Evolutionary conservation across 176 grass and related monocot genomes (phyloP).

Genomic region (Zizania latifolia): DNA sequence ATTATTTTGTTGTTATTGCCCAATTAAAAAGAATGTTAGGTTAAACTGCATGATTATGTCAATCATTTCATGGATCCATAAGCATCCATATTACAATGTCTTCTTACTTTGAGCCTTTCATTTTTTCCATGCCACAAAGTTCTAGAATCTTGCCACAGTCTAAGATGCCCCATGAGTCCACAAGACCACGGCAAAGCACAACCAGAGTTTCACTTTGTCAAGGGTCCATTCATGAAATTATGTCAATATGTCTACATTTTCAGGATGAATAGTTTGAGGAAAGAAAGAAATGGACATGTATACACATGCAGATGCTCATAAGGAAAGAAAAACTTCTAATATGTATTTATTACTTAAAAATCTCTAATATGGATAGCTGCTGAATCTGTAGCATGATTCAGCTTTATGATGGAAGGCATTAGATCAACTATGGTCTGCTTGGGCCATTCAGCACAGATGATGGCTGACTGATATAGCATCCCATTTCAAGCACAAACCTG

Average conservation of each 20-base stretch:
- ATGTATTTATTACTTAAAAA: neutral
- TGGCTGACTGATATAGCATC: neutral
- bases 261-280: neutral
- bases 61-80: constrained; percentile 18
- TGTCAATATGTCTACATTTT: constrained; percentile 2
- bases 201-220: neutral
- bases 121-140: neutral
- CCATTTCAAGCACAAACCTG: neutral
- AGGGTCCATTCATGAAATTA: neutral
- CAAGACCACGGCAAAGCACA: neutral
- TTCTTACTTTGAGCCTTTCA: neutral
- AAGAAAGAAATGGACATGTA: neutral
- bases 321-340: neutral
- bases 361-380: neutral
- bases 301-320: neutral
- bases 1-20: neutral
- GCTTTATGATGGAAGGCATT: constrained; percentile 1
- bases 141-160: neutral
- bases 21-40: neutral
- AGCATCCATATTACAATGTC: neutral
- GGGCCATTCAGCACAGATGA: neutral
- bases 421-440: constrained; percentile 1
- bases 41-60: neutral
- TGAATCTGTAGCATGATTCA: constrained; percentile 1
- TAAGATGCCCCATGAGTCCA: neutral